Base-by-base conservation (phyloP, 2,329 filamentous ascomycete species). In the Fonsecaea multimorphosa region DNA sequence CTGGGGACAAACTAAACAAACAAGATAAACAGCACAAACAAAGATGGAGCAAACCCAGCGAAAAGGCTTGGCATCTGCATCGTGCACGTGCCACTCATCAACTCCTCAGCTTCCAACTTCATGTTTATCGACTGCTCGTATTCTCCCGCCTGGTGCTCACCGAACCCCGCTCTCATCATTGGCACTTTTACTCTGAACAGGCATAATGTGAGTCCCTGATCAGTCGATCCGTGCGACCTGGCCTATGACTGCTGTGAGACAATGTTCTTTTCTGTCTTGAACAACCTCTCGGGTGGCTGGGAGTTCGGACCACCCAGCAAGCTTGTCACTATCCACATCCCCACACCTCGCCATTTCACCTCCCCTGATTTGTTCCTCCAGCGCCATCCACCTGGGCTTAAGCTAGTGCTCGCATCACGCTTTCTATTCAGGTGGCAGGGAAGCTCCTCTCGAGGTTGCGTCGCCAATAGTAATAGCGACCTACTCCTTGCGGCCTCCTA, bases 221-320 rank as follows among this genome's bases (percentile, higher is more conserved):
- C 44, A 49, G 19, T 49, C 27, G 51, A 34, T 54, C 19, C 51
- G 8, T 32, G 27, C 51, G 27, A 7, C 51, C 8, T 54, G 51
- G 27, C 31, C 27, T n/a, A 54, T 54, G 51, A 31, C 51, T 54
- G 51, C 32, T 27, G 32, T 27, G 32, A 8, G 12, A 27, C 51
- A 22, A 7, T n/a, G 3, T 54, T 34, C 51, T 9, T 16, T n/a
- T 54, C 24, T 54, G 34, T 61, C 34, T 61, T 8, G 58, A 31
- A 44, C 36, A 53, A 22, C 31, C 46, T 55, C 49, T 61, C 34
- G 58, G 44, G 58, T 61, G 58, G 58, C 58, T 61, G 58, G 58
- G 58, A 60, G 31, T 29, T 24, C 12, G 19, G 44, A 52, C 34
- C 27, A 38, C 22, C 57, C 31, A 52, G 14, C 57, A 60, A 46